A percentile compares a stretch with the other conserved stretches of the same genome.
Conservation (phyloP, 2,329 filamentous ascomycete genomes). For the Periconia macrospinosa region DNA sequence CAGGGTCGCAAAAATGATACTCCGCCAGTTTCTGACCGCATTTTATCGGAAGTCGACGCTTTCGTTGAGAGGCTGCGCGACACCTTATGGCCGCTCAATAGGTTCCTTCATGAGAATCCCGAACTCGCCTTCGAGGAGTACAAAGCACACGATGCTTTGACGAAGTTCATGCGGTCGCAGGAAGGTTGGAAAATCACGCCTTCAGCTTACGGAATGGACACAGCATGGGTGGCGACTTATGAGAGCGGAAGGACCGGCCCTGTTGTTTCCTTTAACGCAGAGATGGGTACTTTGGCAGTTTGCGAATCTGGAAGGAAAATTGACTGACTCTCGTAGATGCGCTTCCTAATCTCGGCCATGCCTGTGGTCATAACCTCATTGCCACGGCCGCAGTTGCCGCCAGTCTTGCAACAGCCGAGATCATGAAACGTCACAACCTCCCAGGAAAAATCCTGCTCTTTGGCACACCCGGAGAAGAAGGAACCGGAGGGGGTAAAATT, state of each 20-base stretch:
- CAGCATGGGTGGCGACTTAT: conserved; percentile 57
- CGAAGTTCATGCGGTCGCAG: conserved; percentile 30
- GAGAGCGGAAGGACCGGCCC: conserved; percentile 52
- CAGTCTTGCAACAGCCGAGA: conserved; percentile 48
- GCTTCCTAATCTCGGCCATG: conserved; percentile 46
- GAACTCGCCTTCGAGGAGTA: conserved; percentile 24
- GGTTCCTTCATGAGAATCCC: conserved; percentile 21
- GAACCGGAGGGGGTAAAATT: conserved; percentile 57
- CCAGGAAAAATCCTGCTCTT: conserved; percentile 52
- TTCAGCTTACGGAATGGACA: conserved; percentile 56
- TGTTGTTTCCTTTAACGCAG: conserved; percentile 49
- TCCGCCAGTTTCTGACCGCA: neutral
- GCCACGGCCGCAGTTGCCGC: conserved; percentile 43
- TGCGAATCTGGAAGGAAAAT: conserved; percentile 11
- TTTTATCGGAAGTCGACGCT: conserved; percentile 9
- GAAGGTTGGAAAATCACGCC: conserved; percentile 55
- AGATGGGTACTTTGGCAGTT: conserved; percentile 26
- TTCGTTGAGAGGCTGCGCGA: conserved; percentile 9
- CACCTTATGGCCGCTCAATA: conserved; percentile 41
- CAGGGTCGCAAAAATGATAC: neutral
- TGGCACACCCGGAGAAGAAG: conserved; percentile 59
- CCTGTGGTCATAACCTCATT: conserved; percentile 52
- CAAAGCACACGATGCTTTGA: conserved; percentile 24
- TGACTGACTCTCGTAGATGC: conserved; percentile 34
- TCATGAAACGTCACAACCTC: conserved; percentile 47